phyloP scores from a whole-genome alignment of 1,284 basidiomycete genomes.

The Apiotrichum siamense region DNA sequence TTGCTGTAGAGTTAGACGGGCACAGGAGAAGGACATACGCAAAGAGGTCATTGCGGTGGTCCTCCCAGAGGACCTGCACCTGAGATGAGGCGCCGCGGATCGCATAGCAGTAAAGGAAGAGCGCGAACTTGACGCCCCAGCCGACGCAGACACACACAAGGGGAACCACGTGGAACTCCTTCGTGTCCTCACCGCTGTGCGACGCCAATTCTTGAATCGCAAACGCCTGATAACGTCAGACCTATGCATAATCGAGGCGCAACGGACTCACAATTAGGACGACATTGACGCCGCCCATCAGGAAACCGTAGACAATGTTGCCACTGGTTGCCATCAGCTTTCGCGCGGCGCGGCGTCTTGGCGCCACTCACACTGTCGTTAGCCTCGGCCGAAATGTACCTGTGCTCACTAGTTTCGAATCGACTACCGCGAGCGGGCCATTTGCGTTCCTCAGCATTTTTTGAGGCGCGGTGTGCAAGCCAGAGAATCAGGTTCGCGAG shows the following conservation, averaged over 20 bases:
- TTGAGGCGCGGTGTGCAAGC: slow-evolving; percentile 70
- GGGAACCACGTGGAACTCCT: slow-evolving; percentile 71
- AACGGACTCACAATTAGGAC: slow-evolving; percentile 33
- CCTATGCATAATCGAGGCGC: neutral
- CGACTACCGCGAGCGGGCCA: slow-evolving; percentile 90
- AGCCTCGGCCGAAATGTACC: neutral
- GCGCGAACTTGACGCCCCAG: slow-evolving; percentile 70
- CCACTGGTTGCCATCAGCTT: slow-evolving; percentile 48
- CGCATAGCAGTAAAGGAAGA: slow-evolving; percentile 82
- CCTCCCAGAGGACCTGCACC: slow-evolving; percentile 89
- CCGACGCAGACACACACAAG: slow-evolving; percentile 76
- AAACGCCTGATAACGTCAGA: slow-evolving; percentile 56
- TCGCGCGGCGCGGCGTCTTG: neutral
- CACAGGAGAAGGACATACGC: slow-evolving; percentile 41
- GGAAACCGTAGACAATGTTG: slow-evolving; percentile 74
- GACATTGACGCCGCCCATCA: slow-evolving; percentile 45
- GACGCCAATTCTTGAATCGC: slow-evolving; percentile 65
- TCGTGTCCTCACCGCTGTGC: slow-evolving; percentile 55
- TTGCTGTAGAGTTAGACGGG: slow-evolving; percentile 20
- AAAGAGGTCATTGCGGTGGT: slow-evolving; percentile 85
- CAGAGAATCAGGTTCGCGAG: slow-evolving; percentile 83
- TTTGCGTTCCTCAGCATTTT: slow-evolving; percentile 66
- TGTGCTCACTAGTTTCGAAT: slow-evolving; percentile 65
- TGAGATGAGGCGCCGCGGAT: slow-evolving; percentile 77
- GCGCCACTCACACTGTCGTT: slow-evolving; percentile 10